These are phyloP conservation scores for Aquilaria sinensis DNA, from an alignment of 345 rosid species.

Conservation along the genomic window DNA sequence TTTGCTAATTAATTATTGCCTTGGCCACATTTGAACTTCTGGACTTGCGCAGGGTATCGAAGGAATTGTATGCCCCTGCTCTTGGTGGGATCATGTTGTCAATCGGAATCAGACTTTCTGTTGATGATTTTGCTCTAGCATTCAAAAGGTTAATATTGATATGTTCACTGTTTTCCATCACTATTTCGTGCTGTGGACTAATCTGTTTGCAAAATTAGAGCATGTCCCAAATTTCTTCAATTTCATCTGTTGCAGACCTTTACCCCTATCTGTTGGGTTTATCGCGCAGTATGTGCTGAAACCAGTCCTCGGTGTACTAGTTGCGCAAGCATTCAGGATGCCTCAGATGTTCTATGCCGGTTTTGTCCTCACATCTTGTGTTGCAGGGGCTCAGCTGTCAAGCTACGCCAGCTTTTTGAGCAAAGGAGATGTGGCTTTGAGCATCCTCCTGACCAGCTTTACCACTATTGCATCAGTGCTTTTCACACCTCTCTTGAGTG, in stretches of 20 bases:
- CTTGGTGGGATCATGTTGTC: slow-evolving; percentile 96
- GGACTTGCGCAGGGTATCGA: slow-evolving; percentile 65
- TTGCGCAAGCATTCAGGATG: slow-evolving; percentile 77
- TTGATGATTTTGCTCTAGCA: slow-evolving; percentile 86
- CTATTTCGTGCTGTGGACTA: not conserved
- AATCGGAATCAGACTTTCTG: slow-evolving; percentile 81
- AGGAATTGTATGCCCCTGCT: slow-evolving; percentile 92
- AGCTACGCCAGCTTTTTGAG: slow-evolving; percentile 79
- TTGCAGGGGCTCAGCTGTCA: slow-evolving; percentile 89
- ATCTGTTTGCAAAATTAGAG: slow-evolving; percentile 2
- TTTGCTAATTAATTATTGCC: too few relatives aligned
- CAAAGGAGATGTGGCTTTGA: slow-evolving; percentile 86
- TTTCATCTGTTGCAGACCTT: slow-evolving; percentile 53
- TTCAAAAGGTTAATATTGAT: slow-evolving; percentile 49
- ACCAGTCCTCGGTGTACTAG: slow-evolving; percentile 69
- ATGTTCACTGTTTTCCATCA: too few relatives aligned
- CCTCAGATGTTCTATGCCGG: slow-evolving; percentile 70
- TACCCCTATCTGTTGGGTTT: slow-evolving; percentile 79
- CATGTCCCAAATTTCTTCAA: slow-evolving; percentile 12
- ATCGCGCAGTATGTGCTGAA: slow-evolving; percentile 71
- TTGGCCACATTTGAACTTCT: too few relatives aligned
- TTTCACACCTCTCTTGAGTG: slow-evolving; percentile 55
- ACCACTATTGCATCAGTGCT: slow-evolving; percentile 82
- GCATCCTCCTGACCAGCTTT: slow-evolving; percentile 82
- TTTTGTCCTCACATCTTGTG: slow-evolving; percentile 85